These are phyloP conservation scores for Suillus tomentosus DNA, from an alignment of 768 basidiomycete species.

Conservation along the genomic window DNA sequence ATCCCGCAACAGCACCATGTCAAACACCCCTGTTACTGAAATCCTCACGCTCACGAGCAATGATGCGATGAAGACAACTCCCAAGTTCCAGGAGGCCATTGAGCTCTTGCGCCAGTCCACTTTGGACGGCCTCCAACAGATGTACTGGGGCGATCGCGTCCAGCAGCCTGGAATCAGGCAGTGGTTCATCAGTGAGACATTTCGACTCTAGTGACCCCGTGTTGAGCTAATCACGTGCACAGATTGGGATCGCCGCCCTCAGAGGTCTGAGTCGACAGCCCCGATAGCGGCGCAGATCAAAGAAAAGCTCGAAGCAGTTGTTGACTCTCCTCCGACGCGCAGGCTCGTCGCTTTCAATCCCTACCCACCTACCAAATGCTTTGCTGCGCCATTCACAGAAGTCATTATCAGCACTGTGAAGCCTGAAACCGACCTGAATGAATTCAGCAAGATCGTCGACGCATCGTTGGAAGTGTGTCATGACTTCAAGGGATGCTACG, in stretches of 20 bases:
- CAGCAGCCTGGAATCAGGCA: slow-evolving; percentile 9
- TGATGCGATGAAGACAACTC: background rate
- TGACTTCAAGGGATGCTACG: slow-evolving; percentile 1
- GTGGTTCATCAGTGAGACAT: slow-evolving; percentile 3
- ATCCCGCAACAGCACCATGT: background rate
- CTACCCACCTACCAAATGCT: slow-evolving; percentile 9
- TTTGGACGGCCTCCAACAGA: background rate
- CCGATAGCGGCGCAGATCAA: background rate
- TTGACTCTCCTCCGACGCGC: background rate
- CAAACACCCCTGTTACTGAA: background rate
- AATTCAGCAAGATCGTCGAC: slow-evolving; percentile 6
- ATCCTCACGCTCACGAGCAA: background rate
- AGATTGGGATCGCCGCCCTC: slow-evolving; percentile 6
- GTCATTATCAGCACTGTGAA: slow-evolving; percentile 1
- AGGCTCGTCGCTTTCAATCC: slow-evolving; percentile 11
- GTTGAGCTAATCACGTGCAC: background rate
- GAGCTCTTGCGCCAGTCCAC: background rate
- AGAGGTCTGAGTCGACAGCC: background rate
- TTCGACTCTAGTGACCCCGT: background rate
- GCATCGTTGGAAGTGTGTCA: slow-evolving; percentile 1
- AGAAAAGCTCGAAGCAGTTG: background rate
- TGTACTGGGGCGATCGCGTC: slow-evolving; percentile 5
- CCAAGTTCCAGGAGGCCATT: background rate
- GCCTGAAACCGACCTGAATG: slow-evolving; percentile 6
- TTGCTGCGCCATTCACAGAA: slow-evolving; percentile 9